Evolutionary conservation across 768 basidiomycete genomes (phyloP).

Genomic region (Mycena haematopus): DNA sequence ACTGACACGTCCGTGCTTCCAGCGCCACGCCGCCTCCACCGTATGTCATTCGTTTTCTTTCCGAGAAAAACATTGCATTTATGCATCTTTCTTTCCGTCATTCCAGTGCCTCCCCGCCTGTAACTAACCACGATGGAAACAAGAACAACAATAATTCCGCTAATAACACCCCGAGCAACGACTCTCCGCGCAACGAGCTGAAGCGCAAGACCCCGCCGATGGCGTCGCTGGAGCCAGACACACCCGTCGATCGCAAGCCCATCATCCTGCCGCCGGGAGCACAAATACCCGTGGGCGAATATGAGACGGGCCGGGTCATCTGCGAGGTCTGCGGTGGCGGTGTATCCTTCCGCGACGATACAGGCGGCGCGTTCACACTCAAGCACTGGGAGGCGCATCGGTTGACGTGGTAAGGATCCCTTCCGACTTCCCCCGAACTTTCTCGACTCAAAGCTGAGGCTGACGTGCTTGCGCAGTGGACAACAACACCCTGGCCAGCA

Average conservation of each 20-base stretch:
- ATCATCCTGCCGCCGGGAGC: constrained; percentile 26
- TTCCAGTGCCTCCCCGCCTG: background rate
- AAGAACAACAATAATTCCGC: constrained; percentile 1
- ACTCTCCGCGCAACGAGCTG: constrained; percentile 7
- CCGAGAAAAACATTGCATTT: constrained; percentile 14
- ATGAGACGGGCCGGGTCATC: constrained; percentile 67
- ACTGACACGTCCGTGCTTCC: constrained; percentile 1
- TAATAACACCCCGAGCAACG: background rate
- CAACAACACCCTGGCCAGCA: background rate
- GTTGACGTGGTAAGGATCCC: constrained; percentile 55
- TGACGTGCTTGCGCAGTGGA: background rate
- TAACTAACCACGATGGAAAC: constrained; percentile 7
- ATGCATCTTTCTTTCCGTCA: background rate
- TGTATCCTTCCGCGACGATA: constrained; percentile 72
- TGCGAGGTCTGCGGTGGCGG: constrained; percentile 68
- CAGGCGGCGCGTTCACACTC: constrained; percentile 61
- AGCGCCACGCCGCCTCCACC: constrained; percentile 21
- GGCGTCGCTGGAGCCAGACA: background rate
- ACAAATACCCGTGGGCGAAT: constrained; percentile 50
- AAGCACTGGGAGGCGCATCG: constrained; percentile 77
- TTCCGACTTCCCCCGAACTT: constrained; percentile 16
- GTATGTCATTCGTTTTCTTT: constrained; percentile 18
- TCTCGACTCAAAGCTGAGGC: background rate
- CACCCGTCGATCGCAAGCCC: constrained; percentile 20
- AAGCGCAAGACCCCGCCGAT: constrained; percentile 27